These are phyloP conservation scores for Diaporthe batatas DNA, from an alignment of 2,329 filamentous ascomycete genomes.

Conservation along the genomic window DNA sequence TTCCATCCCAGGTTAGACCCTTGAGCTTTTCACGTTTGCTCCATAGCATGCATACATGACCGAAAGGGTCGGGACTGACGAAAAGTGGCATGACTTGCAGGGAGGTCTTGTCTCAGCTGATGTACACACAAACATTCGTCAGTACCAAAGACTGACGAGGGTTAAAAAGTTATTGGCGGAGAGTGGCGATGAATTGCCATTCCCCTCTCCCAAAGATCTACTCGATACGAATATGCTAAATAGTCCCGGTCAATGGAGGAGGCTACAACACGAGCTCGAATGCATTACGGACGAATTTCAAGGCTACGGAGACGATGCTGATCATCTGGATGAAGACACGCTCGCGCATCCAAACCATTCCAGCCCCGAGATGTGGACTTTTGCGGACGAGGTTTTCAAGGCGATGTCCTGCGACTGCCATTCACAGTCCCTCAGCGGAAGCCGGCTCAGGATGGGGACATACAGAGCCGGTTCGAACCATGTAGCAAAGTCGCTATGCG, in stretches of 20 bases:
- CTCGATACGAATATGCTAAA: not conserved
- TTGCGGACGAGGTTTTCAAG: not conserved
- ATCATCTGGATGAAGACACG: not conserved
- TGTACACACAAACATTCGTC: too few species aligned
- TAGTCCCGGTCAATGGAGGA: not conserved
- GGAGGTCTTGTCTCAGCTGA: too few species aligned
- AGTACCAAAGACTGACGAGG: too few species aligned
- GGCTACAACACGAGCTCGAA: not conserved
- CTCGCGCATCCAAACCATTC: not conserved
- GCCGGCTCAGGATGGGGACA: not conserved
- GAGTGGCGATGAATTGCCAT: too few species aligned
- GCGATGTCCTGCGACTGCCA: constrained; percentile 6
- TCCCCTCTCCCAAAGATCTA: not conserved
- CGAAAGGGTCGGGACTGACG: too few species aligned
- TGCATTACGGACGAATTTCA: not conserved
- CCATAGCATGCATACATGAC: too few species aligned
- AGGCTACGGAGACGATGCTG: not conserved
- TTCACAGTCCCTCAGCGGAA: not conserved
- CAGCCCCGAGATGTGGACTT: not conserved
- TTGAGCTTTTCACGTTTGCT: too few species aligned
- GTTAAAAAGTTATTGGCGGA: too few species aligned
- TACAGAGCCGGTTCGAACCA: not conserved
- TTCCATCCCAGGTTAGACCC: too few species aligned
- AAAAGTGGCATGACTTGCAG: too few species aligned
- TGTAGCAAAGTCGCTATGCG: not conserved